phyloP scores from a whole-genome alignment of 352 stramenopile species.

The Plasmopara muralis region DNA sequence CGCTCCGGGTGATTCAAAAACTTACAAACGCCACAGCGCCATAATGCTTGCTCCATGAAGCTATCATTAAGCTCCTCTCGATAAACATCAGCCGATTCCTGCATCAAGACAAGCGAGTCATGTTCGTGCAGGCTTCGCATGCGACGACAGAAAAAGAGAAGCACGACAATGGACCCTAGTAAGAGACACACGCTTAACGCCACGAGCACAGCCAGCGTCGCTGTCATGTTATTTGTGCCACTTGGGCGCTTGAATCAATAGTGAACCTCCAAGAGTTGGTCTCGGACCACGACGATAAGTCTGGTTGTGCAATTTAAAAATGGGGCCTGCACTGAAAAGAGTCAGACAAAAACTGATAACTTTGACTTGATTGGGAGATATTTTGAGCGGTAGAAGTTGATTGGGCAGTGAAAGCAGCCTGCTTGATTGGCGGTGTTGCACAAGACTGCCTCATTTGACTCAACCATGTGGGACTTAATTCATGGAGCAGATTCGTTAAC shows the following conservation, averaged over 20 bases:
- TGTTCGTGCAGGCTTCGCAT: constrained; percentile 32
- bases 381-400: constrained; percentile 1
- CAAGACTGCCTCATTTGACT: background rate
- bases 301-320: constrained; percentile 16
- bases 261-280: background rate
- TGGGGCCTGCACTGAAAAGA: constrained; percentile 18
- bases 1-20: constrained; percentile 84
- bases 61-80: constrained; percentile 80
- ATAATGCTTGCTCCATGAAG: constrained; percentile 74
- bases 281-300: background rate
- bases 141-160: constrained; percentile 40
- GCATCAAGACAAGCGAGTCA: constrained; percentile 42
- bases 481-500: too few species aligned
- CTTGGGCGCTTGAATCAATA: background rate
- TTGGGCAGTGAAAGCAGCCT: constrained; percentile 3
- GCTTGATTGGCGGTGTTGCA: background rate
- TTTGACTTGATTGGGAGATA: constrained; percentile 9
- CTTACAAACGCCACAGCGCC: constrained; percentile 83
- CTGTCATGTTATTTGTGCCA: constrained; percentile 19
- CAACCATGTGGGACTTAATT: background rate
- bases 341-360: constrained; percentile 8
- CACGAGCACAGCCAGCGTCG: constrained; percentile 31
- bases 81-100: constrained; percentile 58
- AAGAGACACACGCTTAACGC: constrained; percentile 39
- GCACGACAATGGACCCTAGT: constrained; percentile 32